Evolutionary conservation across 257 asterid species (phyloP), one percentile per base, ranked within the genome.

Genomic region (Rauvolfia tetraphylla): DNA sequence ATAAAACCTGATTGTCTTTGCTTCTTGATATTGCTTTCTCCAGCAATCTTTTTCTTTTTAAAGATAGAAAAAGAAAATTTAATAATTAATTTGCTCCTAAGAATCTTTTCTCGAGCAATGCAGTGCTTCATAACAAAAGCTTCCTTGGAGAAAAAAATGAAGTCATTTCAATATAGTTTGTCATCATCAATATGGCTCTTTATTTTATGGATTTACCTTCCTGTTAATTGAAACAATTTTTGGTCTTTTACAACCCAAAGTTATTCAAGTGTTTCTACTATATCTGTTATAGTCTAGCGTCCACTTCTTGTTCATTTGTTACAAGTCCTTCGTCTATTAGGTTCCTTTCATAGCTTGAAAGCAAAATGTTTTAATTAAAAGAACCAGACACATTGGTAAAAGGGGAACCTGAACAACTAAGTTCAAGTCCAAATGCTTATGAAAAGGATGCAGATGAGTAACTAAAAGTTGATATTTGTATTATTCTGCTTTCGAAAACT

Each of bases 11-110:
- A 65, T 33, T 39, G 20, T 34, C 46, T 39, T 1, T 34, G 70
- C 70, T 65, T 65, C 69, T 63, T 23, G 20, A 63, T 65, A 65
- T 65, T 65, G 9, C 15, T 31, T 65, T 65, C 41, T 61, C 11
- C 14, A 17, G 31, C 23, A 29, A 18, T 18, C 3, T 2, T 34
- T 63, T 63, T 63, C 1, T 63, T 4, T 18, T 46, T 11, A 46
- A 46, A 6, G 13, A 46, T 46, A 9, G 11, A 46, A 9, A 46
- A 1, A 62, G 42, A 33, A 33, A 62, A 18, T 61, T 33, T 62
- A 62, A 9, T 33, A 4, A 33, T 62, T 62, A 62, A 15, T 62
- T 56, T 20, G 29, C 18, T 41, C 12, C 29, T 65, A n/a, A 36
- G 7, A 65, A 36, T 65, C 25, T 65, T 65, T 65, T 7, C 70